Evolutionary conservation across 805 yeast species (phyloP), one percentile per base, ranked within the genome.

Genomic region (Yamadazyma insecticola): DNA sequence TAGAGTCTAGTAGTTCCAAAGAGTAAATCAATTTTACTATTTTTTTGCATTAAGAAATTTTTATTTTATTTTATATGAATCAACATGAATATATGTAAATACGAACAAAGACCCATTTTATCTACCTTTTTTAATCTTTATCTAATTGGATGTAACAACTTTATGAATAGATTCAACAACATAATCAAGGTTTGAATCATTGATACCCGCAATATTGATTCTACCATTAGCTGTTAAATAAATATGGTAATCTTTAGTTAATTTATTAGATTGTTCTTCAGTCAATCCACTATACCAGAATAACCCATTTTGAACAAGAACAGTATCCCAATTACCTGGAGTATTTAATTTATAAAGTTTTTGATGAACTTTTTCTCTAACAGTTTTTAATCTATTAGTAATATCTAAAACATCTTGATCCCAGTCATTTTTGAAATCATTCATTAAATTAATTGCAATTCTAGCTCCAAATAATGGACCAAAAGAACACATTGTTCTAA

Each of bases 391-490:
- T 37, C 72, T 51, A 7, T 35, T 27, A 20, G 57, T 48, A 15
- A 64, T 53, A 4, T 39, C 49, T 16, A 24, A 13, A 13, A 67
- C 60, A 37, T 67, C 67, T 25, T 49, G 30, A 24, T 54, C 53
- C 73, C 73, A 67, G 23, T 46, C 36, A 12, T 43, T 29, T 26
- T 40, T 38, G 24, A 54, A 48, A 13, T 50, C 51, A n/a, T 40
- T 40, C 39, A 59, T 53, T 22, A 63, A 53, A 29, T 47, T 49
- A 16, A 56, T 28, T 21, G 70, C 64, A 12, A 67, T 46, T 28
- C 72, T 45, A 12, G 73, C 71, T 11, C 73, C 72, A 41, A 55
- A 67, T 5, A 72, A 68, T 7, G 73, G 72, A 4, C 66, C 70
- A 48, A 64, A 63, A 5, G 73, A 67, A 33, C 65, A 56, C 43